Conservation (phyloP, 2,329 filamentous ascomycete genomes). For the Aspergillus calidoustus region DNA sequence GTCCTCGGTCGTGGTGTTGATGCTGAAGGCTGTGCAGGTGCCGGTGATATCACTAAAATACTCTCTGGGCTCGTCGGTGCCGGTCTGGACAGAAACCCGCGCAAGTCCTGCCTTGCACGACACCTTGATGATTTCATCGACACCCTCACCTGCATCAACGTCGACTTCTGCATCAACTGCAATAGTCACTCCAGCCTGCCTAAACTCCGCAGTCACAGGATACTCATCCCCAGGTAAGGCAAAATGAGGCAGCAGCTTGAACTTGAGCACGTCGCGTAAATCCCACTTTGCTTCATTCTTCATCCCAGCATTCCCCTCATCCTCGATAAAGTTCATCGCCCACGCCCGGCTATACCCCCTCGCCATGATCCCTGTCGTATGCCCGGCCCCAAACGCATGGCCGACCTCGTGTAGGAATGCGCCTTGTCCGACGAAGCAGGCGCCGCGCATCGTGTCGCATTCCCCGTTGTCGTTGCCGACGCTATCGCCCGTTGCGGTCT, state of each 20-base stretch:
- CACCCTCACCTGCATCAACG: neutral
- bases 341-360: neutral
- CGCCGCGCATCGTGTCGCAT: neutral
- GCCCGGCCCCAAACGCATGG: slow-evolving; percentile 2
- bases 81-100: neutral
- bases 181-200: neutral
- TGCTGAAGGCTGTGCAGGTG: neutral
- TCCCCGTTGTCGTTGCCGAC: slow-evolving; percentile 2
- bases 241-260: slow-evolving; percentile 4
- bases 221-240: neutral
- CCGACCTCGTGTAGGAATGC: slow-evolving; percentile 10
- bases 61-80: neutral
- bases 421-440: neutral
- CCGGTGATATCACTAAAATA: neutral
- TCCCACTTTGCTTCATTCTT: slow-evolving; percentile 2
- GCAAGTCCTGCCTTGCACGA: neutral
- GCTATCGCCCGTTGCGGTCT: neutral
- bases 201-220: neutral
- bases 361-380: slow-evolving; percentile 6
- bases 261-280: neutral
- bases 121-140: neutral
- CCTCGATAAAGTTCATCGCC: neutral
- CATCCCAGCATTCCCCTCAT: neutral
- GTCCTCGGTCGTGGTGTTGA: neutral
- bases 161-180: neutral